phyloP scores from a whole-genome alignment of 495 filamentous ascomycete species.

The Xylaria grammica region DNA sequence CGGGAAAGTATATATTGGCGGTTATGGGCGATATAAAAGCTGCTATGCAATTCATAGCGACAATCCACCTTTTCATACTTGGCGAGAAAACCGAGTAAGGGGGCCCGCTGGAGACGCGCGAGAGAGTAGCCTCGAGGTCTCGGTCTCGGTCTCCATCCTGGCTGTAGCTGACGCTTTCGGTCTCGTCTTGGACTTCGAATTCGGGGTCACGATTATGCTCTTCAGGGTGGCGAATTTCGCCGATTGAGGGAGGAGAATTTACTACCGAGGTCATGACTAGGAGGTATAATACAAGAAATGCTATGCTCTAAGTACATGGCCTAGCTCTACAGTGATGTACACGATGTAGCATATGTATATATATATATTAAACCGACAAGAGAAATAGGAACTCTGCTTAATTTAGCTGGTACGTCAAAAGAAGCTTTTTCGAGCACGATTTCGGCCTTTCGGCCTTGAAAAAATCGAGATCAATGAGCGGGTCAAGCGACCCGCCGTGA shows the following conservation, averaged over 20 bases:
- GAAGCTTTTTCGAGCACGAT: neutral
- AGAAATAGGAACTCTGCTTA: neutral
- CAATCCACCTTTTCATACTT: conserved; percentile 61
- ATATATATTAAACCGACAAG: neutral
- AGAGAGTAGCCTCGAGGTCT: conserved; percentile 34
- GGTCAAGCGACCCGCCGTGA: conserved; percentile 11
- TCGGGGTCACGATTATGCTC: conserved; percentile 6
- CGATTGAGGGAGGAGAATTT: neutral
- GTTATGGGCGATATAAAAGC: conserved; percentile 76
- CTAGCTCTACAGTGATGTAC: neutral
- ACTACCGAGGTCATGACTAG: neutral
- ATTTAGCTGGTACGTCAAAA: too few relatives aligned
- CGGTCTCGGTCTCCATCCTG: conserved; percentile 20
- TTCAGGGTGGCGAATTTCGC: neutral
- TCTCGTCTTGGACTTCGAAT: neutral
- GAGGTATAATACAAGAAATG: neutral
- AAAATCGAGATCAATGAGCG: conserved; percentile 6
- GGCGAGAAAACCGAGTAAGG: conserved; percentile 64
- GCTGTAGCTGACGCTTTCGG: neutral
- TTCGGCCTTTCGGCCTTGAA: conserved; percentile 9
- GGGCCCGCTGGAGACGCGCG: conserved; percentile 43
- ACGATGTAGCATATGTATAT: too few relatives aligned
- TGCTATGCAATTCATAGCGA: conserved; percentile 68
- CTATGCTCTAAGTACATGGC: too few relatives aligned
- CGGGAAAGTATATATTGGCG: conserved; percentile 82